These are phyloP conservation scores for Mikania micrantha DNA, from an alignment of 129 eudicot species.

Conservation along the genomic window DNA sequence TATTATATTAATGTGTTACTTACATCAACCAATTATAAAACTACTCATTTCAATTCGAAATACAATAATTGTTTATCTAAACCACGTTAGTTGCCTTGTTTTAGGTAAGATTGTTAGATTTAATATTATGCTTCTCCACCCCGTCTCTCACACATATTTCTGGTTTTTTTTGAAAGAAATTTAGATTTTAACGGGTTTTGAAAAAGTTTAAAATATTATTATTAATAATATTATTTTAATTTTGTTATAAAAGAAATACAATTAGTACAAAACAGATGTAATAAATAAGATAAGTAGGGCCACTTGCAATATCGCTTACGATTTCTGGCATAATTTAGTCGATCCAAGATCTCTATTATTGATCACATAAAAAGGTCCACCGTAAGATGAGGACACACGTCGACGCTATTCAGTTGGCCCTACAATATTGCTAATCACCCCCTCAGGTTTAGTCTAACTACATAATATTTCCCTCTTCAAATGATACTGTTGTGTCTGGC, in stretches of 20 bases:
- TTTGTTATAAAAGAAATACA: background rate
- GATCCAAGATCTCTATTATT: constrained; percentile 29
- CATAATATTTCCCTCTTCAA: background rate
- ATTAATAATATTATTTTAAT: background rate
- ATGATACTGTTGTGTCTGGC: background rate
- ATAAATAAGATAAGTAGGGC: constrained; percentile 27
- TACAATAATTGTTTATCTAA: too few relatives aligned
- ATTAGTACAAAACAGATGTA: background rate
- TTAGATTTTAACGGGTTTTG: too few relatives aligned
- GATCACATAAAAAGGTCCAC: constrained; percentile 29
- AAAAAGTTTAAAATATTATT: too few relatives aligned
- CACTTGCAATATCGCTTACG: constrained; percentile 15
- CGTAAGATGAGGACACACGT: constrained; percentile 23
- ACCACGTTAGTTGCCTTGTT: too few relatives aligned
- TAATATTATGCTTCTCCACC: too few relatives aligned
- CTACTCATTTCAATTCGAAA: too few relatives aligned
- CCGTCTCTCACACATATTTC: too few relatives aligned
- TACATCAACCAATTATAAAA: too few relatives aligned
- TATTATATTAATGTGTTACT: too few relatives aligned
- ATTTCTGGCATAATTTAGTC: constrained; percentile 25
- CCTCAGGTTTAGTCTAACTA: background rate
- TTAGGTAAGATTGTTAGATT: too few relatives aligned
- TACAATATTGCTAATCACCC: constrained; percentile 3
- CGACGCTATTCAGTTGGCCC: constrained; percentile 11
- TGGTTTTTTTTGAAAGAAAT: too few relatives aligned